Evolutionary conservation across 768 basidiomycete genomes (phyloP), one percentile per base, ranked within the genome.

Genomic region (Suillus hirtellus): DNA sequence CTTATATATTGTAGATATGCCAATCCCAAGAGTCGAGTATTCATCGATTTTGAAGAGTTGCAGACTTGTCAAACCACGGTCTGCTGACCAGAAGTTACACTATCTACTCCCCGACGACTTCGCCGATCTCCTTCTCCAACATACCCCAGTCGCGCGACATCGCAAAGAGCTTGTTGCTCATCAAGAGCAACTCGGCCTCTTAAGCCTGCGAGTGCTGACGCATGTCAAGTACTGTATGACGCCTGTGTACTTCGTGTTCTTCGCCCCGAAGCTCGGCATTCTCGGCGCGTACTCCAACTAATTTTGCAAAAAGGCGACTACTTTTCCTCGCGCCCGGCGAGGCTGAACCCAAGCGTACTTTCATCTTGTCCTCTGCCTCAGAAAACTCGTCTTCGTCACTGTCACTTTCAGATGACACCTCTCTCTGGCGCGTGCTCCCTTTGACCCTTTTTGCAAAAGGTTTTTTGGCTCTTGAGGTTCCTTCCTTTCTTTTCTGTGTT

Each of bases 311-410:
- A 27, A 40, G 38, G 21, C 38, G 21, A 10, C 9, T 8, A 56
- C 37, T 56, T 15, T 56, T 38, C 37, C 55, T 56, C 15, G 4
- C 11, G 38, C 8, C 8, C 21, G 9, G 15, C 8, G 24, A 15
- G 19, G 21, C 55, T 56, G 55, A 56, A 40, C 37, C 15, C 15
- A 24, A 40, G 15, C 8, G 4, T 24, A 38, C 15, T 27, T 40
- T 27, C 24, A 27, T 11, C 2, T 17, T 24, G 10, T 56, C 37
- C 38, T 56, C 21, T 12, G 5, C 14, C 1, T 40, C 38, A 24
- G 55, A 40, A 40, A 76, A 61, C 1, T 67, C 65, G 46, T 71
- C 68, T 6, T 52, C 24, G 14, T 49, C 47, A 12, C 44, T 55
- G 2, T 61, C 64, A 12, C 44, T 63, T 11, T 44, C 63, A 3